Evolutionary conservation across 352 stramenopile species (phyloP), one percentile per base, ranked within the genome.

Genomic region (Phytophthora fragariae): DNA sequence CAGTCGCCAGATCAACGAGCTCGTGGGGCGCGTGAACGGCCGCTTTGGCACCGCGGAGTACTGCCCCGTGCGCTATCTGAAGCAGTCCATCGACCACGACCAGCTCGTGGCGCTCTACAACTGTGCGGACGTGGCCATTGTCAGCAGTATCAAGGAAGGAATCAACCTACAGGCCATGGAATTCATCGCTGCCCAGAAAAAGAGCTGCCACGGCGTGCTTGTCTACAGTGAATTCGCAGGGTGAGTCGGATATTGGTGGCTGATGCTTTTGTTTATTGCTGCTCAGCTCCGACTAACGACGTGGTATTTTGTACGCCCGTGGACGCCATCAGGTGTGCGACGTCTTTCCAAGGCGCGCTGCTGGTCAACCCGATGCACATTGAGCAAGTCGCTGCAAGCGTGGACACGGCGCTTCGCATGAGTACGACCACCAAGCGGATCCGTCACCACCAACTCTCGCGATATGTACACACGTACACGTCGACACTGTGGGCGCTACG

Each of bases 121-220:
- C 57, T 80, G 88, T 3, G 92, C 92, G 6, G 89, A 98, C 64
- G 92, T 97, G 9, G 92, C 88, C 15, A 88, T 98, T 35, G 84
- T 97, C 31, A 98, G 87, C 52, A 96, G 89, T 59, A 92, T 97
- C 57, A 91, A 95, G 55, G 91, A 97, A 85, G 91, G 92, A 27
- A 97, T 97, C 72, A 98, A 97, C 62, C 70, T 98, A 7, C 91
- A 97, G 52, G 90, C 88, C 2, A 96, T 97, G 86, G 92, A 98
- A 73, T 98, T 97, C 59, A 93, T 98, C n/a, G 90, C 90, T 2
- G 83, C 87, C 4, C 87, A 94, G 57, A 92, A 91, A 65, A 89
- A 91, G 27, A 90, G 76, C 35, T 93, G 90, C 31, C 88, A 96
- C 21, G 92, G 92, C 0, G 92, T 97, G 19, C 82, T 98, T 4